A percentile compares a stretch with the other conserved stretches of the same genome.
Conservation (phyloP, 345 rosid genomes). For the Melaleuca quinquenervia region DNA sequence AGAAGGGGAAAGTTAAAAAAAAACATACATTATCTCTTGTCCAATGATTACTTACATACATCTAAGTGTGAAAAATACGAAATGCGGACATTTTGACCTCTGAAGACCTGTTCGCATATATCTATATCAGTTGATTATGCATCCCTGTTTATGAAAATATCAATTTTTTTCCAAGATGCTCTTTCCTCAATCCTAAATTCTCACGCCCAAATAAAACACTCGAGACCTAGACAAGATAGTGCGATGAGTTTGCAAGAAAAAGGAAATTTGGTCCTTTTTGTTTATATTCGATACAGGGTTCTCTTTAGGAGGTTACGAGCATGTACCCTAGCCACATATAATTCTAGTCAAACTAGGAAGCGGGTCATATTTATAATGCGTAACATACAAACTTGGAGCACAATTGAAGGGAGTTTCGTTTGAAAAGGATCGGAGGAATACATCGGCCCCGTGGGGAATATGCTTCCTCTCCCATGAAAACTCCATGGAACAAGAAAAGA, state of each 20-base stretch:
- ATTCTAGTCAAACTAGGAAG: neutral
- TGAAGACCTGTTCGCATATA: neutral
- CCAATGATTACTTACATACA: neutral
- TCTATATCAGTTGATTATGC: neutral
- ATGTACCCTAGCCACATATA: neutral
- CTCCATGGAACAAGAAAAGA: neutral
- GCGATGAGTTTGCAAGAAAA: neutral
- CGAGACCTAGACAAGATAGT: neutral
- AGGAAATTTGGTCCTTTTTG: neutral
- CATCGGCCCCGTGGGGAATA: neutral
- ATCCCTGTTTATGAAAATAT: neutral
- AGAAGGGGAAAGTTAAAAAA: neutral
- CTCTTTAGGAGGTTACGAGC: neutral
- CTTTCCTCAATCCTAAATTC: neutral
- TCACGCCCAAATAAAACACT: neutral
- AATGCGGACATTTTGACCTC: neutral
- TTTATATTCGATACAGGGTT: neutral
- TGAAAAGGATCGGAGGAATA: neutral
- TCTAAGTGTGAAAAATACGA: neutral
- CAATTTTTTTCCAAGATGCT: neutral
- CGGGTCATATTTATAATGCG: neutral
- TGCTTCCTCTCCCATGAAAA: neutral
- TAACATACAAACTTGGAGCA: neutral
- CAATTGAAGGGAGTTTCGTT: neutral
- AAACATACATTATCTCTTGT: neutral